Evolutionary conservation across 257 asterid genomes (phyloP), one percentile per base, ranked within the genome.

Genomic region (Jacaranda mimosifolia): DNA sequence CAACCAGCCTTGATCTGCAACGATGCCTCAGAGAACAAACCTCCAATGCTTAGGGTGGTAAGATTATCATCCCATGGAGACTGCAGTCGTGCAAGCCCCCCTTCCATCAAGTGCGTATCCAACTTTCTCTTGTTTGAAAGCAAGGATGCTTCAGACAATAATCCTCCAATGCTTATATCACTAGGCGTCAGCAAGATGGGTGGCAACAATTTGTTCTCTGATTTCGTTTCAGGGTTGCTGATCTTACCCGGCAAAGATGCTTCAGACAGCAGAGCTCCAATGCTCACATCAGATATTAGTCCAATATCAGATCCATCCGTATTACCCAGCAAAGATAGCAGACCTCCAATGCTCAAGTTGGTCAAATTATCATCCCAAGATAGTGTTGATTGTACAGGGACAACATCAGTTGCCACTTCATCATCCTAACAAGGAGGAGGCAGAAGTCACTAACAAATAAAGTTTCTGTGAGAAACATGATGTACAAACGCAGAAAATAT

Each of bases 361-460:
- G 97, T 94, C 83, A 88, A 82, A 87, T 70, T 77, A 80, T 92
- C 96, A 87, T 87, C 91, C 99, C 98, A 93, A 52, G 85, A 85
- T 49, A 74, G 53, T n/a, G 57, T 67, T 26, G 85, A 60, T 32
- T 32, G 79, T 64, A 70, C 75, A 42, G 83, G 84, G 55, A 67
- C 82, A 73, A 58, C 72, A 35, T 87, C 83, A 65, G 63, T 75
- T 53, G 67, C 73, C 76, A 67, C 63, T 83, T 82, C 86, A 80
- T 81, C 80, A 75, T 75, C 96, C 97, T 94, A 81, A 18, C 63
- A 73, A 79, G 76, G 76, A 79, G 46, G 5, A 15, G 32, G 2
- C 32, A 26, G 32, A 26, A 26, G 32, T 80, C 13, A 70, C 46
- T 38, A 64, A 21, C 42, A 56, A 38, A 60, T 18, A 70, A 15